Evolutionary conservation across 495 filamentous ascomycete species (phyloP).

Genomic region (Baudoinia panamericana): DNA sequence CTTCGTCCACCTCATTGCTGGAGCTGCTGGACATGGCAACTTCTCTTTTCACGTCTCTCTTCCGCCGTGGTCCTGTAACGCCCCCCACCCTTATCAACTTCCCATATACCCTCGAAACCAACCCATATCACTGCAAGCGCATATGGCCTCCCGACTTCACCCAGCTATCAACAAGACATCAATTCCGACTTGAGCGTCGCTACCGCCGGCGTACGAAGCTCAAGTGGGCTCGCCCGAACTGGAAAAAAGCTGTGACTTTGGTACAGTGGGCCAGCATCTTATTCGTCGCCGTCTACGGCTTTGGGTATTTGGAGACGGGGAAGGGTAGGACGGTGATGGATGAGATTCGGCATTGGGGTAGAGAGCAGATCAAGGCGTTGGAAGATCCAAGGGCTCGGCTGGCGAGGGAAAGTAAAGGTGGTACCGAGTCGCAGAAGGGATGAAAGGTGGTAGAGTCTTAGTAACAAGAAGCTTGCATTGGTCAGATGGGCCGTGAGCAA

Average conservation of each 20-base stretch:
- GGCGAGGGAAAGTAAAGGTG: neutral
- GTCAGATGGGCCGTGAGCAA: no score
- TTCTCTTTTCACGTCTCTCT: conserved; percentile 10
- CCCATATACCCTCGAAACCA: conserved; percentile 29
- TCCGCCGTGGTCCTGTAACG: conserved; percentile 4
- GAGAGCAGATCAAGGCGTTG: conserved; percentile 1
- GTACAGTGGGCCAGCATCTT: conserved; percentile 53
- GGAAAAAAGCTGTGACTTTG: conserved; percentile 58
- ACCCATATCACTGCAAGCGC: conserved; percentile 65
- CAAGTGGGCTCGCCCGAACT: conserved; percentile 60
- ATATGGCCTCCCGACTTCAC: conserved; percentile 88
- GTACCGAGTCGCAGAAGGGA: neutral
- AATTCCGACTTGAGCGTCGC: conserved; percentile 65
- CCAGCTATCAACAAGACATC: conserved; percentile 64
- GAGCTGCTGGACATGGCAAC: conserved; percentile 7
- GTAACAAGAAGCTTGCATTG: no score
- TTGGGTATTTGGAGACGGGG: conserved; percentile 70
- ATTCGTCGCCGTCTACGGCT: conserved; percentile 54
- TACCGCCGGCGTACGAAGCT: conserved; percentile 42
- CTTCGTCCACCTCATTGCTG: neutral
- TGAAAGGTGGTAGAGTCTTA: neutral
- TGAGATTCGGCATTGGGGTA: conserved; percentile 11
- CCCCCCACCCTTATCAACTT: conserved; percentile 7
- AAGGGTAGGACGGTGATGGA: conserved; percentile 22
- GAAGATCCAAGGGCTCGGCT: neutral